Base-by-base conservation (phyloP, 208 protist species). In the Crithidia bombi region DNA sequence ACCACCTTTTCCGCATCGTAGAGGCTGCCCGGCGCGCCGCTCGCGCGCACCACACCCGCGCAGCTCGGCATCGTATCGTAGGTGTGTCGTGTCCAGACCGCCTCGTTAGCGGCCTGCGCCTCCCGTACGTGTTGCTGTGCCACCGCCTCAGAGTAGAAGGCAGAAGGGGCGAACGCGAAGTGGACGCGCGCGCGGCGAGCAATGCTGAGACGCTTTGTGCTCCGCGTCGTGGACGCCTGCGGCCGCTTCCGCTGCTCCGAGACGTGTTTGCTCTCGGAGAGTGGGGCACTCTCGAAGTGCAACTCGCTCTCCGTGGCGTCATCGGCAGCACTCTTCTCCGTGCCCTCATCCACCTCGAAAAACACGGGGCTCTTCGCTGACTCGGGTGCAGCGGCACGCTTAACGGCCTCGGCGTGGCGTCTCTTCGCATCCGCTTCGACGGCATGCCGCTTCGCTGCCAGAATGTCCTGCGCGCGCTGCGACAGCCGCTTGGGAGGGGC, bases 381-480 rank as follows among this genome's bases (percentile, higher is more conserved):
- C 61, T 66, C 61, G 0, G 46, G 47, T 10, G 23, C 46, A 33
- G 57, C 50, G 50, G 65, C 44, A 47, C 58, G 66, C 64, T 74
- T 74, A 19, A 58, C 55, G 25, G 64, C 57, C 47, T 78, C 68
- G 36, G 69, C 61, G 47, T 75, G 74, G 17, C 78, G 71, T 50
- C 73, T 73, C 64, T 72, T 81, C 39, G 69, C 81, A 28, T 59
- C 74, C 54, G 68, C 58, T 65, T 87, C 81, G 25, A 88, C 64
- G 3, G 71, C 68, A 14, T 47, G 65, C 4, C 82, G 74, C 65
- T 81, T 82, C 3, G 71, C 54, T 11, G 72, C 71, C 39, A 92
- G 75, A 51, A 86, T 87, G 51, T 85, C 78, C 71, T 92, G 78
- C 49, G 83, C 86, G 11, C 86, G 83, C 30, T 74, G 83, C 46